These are phyloP conservation scores for Termitomyces titanicus DNA, from an alignment of 768 basidiomycete species.

Conservation along the genomic window DNA sequence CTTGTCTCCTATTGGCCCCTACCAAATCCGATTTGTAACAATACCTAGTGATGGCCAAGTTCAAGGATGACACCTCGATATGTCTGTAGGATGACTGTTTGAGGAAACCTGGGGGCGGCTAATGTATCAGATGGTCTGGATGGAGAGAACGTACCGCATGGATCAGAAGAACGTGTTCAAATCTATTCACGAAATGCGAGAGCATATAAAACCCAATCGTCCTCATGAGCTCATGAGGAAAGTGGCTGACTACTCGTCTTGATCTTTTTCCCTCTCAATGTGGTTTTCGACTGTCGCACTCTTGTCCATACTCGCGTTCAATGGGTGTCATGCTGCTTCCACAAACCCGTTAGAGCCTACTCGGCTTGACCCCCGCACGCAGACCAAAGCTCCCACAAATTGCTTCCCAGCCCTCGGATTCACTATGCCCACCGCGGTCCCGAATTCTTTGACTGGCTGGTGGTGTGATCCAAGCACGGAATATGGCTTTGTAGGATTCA, in stretches of 20 bases:
- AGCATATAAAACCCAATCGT: slow-evolving; percentile 5
- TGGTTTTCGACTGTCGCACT: background rate
- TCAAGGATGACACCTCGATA: background rate
- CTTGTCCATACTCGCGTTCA: background rate
- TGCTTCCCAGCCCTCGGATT: slow-evolving; percentile 21
- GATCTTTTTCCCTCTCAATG: slow-evolving; percentile 1
- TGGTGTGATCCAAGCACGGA: slow-evolving; percentile 65
- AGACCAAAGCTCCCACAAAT: slow-evolving; percentile 10
- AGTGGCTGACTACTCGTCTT: background rate
- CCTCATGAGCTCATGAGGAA: background rate
- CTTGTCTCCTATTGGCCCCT: background rate
- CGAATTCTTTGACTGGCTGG: slow-evolving; percentile 46
- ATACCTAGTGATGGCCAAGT: background rate
- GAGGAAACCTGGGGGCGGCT: background rate
- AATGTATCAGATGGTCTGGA: slow-evolving; percentile 1
- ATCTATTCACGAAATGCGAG: background rate
- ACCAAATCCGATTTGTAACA: background rate
- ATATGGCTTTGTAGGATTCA: slow-evolving; percentile 76
- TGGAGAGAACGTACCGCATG: background rate
- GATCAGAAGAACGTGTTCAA: background rate
- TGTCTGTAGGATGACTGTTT: background rate
- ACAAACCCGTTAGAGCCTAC: slow-evolving; percentile 12
- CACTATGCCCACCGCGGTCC: slow-evolving; percentile 47
- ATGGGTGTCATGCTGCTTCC: background rate
- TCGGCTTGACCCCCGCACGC: slow-evolving; percentile 1